Conservation (phyloP, 768 basidiomycete species). For the Fibroporia radiculosa region DNA sequence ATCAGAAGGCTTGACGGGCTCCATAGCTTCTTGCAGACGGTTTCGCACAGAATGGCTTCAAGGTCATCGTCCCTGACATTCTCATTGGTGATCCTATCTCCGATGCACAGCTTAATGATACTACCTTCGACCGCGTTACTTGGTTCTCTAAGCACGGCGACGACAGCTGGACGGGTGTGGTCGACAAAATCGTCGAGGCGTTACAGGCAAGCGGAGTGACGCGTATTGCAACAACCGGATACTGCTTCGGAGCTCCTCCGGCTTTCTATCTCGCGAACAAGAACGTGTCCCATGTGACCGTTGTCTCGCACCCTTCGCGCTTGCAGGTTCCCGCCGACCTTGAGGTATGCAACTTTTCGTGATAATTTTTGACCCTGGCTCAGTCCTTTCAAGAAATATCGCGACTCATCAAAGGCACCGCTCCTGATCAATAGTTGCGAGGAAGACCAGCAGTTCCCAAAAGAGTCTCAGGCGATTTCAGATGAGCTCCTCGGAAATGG, state of each 20-base stretch:
- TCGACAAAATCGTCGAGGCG: conserved; percentile 49
- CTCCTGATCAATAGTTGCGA: conserved; percentile 65
- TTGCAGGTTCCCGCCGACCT: conserved; percentile 53
- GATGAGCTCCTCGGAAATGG: conserved; percentile 32
- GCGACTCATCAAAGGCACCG: conserved; percentile 37
- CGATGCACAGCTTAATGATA: too few species aligned
- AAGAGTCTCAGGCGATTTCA: conserved; percentile 28
- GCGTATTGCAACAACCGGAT: conserved; percentile 52
- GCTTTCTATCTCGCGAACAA: conserved; percentile 59
- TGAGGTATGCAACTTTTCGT: conserved; percentile 31
- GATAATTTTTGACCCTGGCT: neutral
- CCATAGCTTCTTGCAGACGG: conserved; percentile 23
- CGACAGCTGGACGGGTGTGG: conserved; percentile 21
- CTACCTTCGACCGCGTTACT: conserved; percentile 21
- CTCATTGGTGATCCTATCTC: conserved; percentile 22
- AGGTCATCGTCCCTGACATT: conserved; percentile 22
- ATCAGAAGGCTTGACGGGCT: neutral
- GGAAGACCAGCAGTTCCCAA: conserved; percentile 44
- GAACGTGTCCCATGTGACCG: conserved; percentile 38
- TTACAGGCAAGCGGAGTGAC: conserved; percentile 55
- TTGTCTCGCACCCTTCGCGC: conserved; percentile 56
- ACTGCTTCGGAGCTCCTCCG: conserved; percentile 63
- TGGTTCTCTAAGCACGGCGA: conserved; percentile 31
- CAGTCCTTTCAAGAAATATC: conserved; percentile 33
- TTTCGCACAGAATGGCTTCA: conserved; percentile 26